Base-by-base conservation (phyloP, 1,139 yeast species). In the Sugiyamaella xylanicola region DNA sequence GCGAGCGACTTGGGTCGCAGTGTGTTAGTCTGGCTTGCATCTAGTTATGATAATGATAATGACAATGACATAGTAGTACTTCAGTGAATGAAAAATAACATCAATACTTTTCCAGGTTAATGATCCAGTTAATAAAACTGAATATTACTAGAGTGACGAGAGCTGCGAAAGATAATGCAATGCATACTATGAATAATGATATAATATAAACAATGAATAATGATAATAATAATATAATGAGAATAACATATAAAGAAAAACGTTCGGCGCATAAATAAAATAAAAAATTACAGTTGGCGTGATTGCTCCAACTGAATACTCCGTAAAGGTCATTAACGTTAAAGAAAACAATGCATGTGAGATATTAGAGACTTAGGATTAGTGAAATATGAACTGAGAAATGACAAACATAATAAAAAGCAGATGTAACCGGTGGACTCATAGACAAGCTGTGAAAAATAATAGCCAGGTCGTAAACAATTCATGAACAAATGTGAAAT, bases 321-420 rank as follows among this genome's bases (percentile, higher is more conserved):
- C 25, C 16, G 37, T 21, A 25, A 43, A 45, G 40, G 48, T 45
- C 48, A 45, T 45, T 45, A 45, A 45, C 27, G 21, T 42, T n/a
- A 20, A 42, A n/a, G 27, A 16, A 27, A 43, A 27, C 47, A 45
- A n/a, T 45, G 48, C 48, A 45, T 45, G 37, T 32, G 37, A 9
- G 15, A 32, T 32, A 32, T 32, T 32, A 32, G 37, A 32, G 37
- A n/a, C 32, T 32, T 8, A 15, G 37, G 4, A 32, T 8, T 11
- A n/a, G n/a, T n/a, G n/a, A n/a, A n/a, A 47, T 16, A 46, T 46
- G 49, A 45, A 29, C 32, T 17, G 27, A n/a, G 29, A 32, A 32
- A 32, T 29, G 15, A 25, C 9, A 16, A 16, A 20, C n/a, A 43
- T 35, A 27, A 20, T 9, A 45, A 29, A 43, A 21, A n/a, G n/a